These are phyloP conservation scores for Lentinus tigrinus DNA, from an alignment of 768 basidiomycete genomes.

Conservation along the genomic window DNA sequence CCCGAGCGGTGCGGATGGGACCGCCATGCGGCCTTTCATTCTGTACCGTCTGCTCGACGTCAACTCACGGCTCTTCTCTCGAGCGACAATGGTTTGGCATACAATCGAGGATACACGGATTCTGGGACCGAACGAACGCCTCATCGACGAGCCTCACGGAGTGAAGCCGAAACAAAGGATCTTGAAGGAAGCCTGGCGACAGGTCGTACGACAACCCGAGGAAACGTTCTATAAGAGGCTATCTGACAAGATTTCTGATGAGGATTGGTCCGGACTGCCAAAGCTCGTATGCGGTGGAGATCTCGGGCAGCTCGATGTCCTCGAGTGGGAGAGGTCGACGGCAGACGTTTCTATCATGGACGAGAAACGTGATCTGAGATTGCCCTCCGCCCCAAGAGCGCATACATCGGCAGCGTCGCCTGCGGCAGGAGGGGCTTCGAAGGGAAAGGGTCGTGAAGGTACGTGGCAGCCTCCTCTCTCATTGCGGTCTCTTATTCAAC, in stretches of 20 bases:
- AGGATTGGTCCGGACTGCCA: not conserved
- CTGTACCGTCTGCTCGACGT: not conserved
- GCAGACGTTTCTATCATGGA: not conserved
- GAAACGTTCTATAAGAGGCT: slow-evolving; percentile 1
- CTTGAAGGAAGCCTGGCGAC: slow-evolving; percentile 18
- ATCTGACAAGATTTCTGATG: not conserved
- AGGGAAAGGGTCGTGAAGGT: not conserved
- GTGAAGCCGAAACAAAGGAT: not conserved
- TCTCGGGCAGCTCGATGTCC: not conserved
- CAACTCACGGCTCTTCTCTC: slow-evolving; percentile 11
- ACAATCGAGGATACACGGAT: slow-evolving; percentile 9
- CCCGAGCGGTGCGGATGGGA: not conserved
- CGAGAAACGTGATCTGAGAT: not conserved
- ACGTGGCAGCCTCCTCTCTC: not conserved
- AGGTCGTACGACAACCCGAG: slow-evolving; percentile 2
- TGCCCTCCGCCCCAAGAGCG: no score
- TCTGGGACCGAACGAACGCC: not conserved
- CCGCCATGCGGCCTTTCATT: not conserved
- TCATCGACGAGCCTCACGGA: not conserved
- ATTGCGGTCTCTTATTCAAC: not conserved
- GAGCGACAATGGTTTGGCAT: slow-evolving; percentile 11
- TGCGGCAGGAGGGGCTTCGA: not conserved
- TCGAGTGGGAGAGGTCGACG: not conserved
- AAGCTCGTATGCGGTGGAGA: slow-evolving; percentile 9
- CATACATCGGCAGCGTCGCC: no score